Base-by-base conservation (phyloP, 2,329 filamentous ascomycete genomes). In the Fusarium falciforme region DNA sequence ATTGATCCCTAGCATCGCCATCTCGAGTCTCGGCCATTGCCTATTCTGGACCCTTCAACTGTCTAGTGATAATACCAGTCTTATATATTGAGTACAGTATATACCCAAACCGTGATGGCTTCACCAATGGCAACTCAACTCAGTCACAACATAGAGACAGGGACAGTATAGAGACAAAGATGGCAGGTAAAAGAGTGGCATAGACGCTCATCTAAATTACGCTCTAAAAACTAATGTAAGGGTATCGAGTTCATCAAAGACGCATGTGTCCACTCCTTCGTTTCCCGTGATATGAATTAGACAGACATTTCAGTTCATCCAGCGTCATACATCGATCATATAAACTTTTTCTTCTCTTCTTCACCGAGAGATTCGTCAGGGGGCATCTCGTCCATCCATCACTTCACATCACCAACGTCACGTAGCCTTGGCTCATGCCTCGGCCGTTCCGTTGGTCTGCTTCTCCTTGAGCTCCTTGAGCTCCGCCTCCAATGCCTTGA, bases 171-270 rank as follows among this genome's bases (percentile, higher is more conserved):
- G 8, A 47, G 14, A 49, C 44, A 27, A 49, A 31, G 8, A 49
- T 44, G 12, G 31, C 14, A 36, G 31, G 36, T 60, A 68, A 73
- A 73, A 68, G 71, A 73, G 71, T 73, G 71, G 68, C 71, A 73
- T 73, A 72, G 71, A 72, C 71, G 71, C 71, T 74, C 71, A 70
- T 74, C 71, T 74, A 74, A 74, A 72, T 64, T 64, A 64, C 52
- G 52, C 52, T 64, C 55, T 65, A 59, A 70, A 66, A 72, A 77
- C 72, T 66, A 76, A 75, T 76, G 71, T 72, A 75, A 78, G 76
- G 76, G 76, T 78, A 78, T 78, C 76, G 76, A 78, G 74, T 77
- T 78, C 76, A 78, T 78, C 76, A 78, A 78, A 78, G 76, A 78
- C 76, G 73, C 55, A 69, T 70, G 64, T 72, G 76, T 78, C 76